Evolutionary conservation across 176 grass and related monocot species (phyloP).

Genomic region (barley (Hordeum vulgare)): DNA sequence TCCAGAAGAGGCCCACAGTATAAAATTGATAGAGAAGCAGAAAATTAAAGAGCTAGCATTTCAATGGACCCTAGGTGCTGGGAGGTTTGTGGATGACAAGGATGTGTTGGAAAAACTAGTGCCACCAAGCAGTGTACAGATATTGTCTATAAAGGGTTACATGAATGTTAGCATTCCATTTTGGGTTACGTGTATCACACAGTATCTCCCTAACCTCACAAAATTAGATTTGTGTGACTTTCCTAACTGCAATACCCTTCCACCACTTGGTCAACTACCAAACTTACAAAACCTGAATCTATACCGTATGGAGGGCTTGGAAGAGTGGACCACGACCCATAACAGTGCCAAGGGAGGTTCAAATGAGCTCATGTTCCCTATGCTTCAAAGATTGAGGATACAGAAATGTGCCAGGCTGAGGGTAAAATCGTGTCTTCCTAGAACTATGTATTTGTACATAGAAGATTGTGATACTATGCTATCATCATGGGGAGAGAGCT

Average conservation of each 20-base stretch:
- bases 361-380: not conserved
- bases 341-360: not conserved
- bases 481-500: no score
- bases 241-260: not conserved
- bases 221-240: accelerated
- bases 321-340: not conserved
- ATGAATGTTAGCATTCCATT: not conserved
- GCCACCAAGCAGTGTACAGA: not conserved
- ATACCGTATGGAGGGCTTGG: accelerated
- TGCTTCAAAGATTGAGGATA: accelerated
- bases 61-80: not conserved
- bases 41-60: not conserved
- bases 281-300: accelerated
- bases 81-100: not conserved
- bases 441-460: no score
- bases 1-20: not conserved
- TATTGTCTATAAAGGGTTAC: not conserved
- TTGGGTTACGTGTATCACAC: not conserved
- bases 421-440: no score
- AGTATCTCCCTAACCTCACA: not conserved
- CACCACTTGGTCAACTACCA: not conserved
- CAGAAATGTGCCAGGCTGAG: no score
- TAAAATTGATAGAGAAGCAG: not conserved
- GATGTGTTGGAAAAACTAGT: not conserved
- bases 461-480: no score